Evolutionary conservation across 768 basidiomycete species (phyloP).

Genomic region (Gymnopilus junonius): DNA sequence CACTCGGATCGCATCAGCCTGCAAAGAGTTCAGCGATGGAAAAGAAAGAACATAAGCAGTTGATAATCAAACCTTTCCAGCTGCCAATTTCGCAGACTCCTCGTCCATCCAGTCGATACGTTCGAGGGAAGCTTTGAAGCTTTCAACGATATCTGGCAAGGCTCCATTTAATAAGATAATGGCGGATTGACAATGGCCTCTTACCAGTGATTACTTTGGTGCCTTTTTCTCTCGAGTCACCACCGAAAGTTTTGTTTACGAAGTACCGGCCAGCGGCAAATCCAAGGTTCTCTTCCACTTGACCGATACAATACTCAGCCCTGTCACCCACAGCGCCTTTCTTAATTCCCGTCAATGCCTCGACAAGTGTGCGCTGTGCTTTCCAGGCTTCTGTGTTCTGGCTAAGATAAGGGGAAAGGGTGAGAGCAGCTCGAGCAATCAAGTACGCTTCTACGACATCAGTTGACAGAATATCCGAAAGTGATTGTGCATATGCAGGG

Average conservation of each 20-base stretch:
- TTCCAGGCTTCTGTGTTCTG: slow-evolving; percentile 79
- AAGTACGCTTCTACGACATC: slow-evolving; percentile 89
- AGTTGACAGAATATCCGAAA: slow-evolving; percentile 69
- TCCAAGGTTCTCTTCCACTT: slow-evolving; percentile 78
- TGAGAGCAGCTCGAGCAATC: slow-evolving; percentile 72
- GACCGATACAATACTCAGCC: slow-evolving; percentile 78
- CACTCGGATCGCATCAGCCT: slow-evolving; percentile 82
- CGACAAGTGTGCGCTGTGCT: slow-evolving; percentile 69
- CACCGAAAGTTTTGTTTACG: slow-evolving; percentile 81
- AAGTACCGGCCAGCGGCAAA: slow-evolving; percentile 91
- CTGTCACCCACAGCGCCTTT: slow-evolving; percentile 86
- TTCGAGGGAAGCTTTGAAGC: slow-evolving; percentile 80
- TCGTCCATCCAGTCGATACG: slow-evolving; percentile 92
- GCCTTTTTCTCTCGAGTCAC: slow-evolving; percentile 78
- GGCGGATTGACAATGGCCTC: neutral
- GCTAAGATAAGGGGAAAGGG: slow-evolving; percentile 74
- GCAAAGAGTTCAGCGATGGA: slow-evolving; percentile 14
- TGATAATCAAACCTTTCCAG: slow-evolving; percentile 65
- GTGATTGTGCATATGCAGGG: slow-evolving; percentile 71
- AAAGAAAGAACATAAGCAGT: neutral
- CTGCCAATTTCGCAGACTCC: slow-evolving; percentile 78
- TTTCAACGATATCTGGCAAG: slow-evolving; percentile 68
- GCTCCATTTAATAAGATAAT: slow-evolving; percentile 1
- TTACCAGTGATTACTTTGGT: slow-evolving; percentile 81
- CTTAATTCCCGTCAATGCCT: slow-evolving; percentile 82